Evolutionary conservation across 2,329 filamentous ascomycete genomes (phyloP), one percentile per base, ranked within the genome.

Genomic region (Botryotinia globosa): DNA sequence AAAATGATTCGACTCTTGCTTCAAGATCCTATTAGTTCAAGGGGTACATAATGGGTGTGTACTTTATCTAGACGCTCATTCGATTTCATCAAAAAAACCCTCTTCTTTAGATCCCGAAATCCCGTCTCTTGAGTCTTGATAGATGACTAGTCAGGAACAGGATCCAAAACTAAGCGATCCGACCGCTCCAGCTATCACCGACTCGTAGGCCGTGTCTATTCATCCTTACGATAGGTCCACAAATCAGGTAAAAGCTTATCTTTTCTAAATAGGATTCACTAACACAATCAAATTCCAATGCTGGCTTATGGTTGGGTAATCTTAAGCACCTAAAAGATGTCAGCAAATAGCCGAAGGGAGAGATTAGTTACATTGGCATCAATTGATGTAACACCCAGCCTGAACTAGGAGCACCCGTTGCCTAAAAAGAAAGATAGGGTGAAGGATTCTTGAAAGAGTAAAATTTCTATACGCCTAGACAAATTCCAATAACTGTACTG

Each of bases 91-190:
- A 25, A 39, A n/a, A 66, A n/a, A 14, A 12, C 1, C 22, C 22
- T 37, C 22, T 37, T 39, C 22, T 61, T 61, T 39, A n/a, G 59
- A 62, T 39, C 25, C 16, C 48, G n/a, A 29, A 22, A 54, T 32
- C 34, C 9, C 45, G 48, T 42, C 34, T 39, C 51, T 67, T 56
- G 48, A 67, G 18, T 39, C 37, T 67, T 67, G 48, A 67, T 32
- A 18, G 45, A n/a, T 34, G 22, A 34, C 42, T 61, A 61, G 54
- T 71, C 59, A 65, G 59, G 69, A 32, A 56, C 58, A 64, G 51
- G 18, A 64, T 64, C 32, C n/a, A 64, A 51, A 39, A 45, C 20
- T 34, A 51, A 37, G 51, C 22, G 58, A 45, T 51, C 58, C 25
- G 45, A 51, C 58, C 69, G n/a, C 32, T n/a, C n/a, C n/a, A n/a